A percentile compares a stretch with the other conserved stretches of the same genome.
phyloP scores from a whole-genome alignment of 805 yeast genomes.

The Candida ascalaphidarum region DNA sequence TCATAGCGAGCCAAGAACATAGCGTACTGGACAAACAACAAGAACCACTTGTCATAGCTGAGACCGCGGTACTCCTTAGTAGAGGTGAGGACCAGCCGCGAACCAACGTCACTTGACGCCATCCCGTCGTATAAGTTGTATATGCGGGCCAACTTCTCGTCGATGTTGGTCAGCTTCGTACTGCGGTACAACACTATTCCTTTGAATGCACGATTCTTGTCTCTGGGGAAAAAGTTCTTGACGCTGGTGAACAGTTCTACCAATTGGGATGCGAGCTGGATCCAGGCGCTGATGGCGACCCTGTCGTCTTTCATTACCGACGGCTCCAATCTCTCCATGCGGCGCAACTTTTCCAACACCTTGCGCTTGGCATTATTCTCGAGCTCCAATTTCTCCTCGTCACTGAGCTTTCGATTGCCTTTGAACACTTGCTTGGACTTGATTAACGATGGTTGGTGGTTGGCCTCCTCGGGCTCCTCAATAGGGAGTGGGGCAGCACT shows the following conservation, averaged over 20 bases:
- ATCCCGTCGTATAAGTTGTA: constrained; percentile 56
- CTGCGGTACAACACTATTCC: constrained; percentile 59
- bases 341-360: constrained; percentile 46
- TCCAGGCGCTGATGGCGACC: constrained; percentile 72
- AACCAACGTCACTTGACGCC: constrained; percentile 15
- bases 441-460: constrained; percentile 6
- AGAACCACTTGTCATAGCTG: constrained; percentile 76
- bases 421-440: constrained; percentile 1
- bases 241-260: constrained; percentile 77
- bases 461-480: constrained; percentile 16
- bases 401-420: constrained; percentile 14
- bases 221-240: constrained; percentile 70
- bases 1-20: constrained; percentile 55
- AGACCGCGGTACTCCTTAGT: constrained; percentile 65
- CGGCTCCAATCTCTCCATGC: constrained; percentile 43
- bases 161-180: constrained; percentile 55
- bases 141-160: constrained; percentile 64
- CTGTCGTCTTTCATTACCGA: constrained; percentile 28
- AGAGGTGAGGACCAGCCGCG: constrained; percentile 35
- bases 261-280: constrained; percentile 72
- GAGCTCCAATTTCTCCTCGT: constrained; percentile 43
- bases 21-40: constrained; percentile 71
- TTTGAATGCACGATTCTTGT: constrained; percentile 59
- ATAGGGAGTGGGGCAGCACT: too few relatives aligned
- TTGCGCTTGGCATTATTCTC: constrained; percentile 52